These are phyloP conservation scores for Cenchrus purpureus DNA, from an alignment of 176 grass and related monocot genomes.

Conservation along the genomic window DNA sequence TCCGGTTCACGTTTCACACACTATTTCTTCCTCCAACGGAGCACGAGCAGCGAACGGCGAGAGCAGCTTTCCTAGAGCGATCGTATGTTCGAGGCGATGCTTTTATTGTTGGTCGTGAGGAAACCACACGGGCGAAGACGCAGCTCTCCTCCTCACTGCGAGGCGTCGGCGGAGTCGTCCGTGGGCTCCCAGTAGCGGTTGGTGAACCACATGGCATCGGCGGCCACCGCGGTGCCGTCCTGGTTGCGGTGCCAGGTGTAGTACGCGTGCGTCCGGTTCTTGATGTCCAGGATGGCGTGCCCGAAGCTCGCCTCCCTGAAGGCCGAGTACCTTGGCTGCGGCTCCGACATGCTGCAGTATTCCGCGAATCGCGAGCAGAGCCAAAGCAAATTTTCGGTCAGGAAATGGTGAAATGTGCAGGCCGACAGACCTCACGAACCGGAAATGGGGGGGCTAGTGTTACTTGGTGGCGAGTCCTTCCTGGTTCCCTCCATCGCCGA, in stretches of 20 bases:
- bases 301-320: constrained; percentile 97
- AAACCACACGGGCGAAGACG: not conserved
- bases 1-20: not conserved
- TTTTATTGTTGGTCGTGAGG: not conserved
- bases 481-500: constrained; percentile 84
- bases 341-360: constrained; percentile 70
- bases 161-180: constrained; percentile 50
- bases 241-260: constrained; percentile 92
- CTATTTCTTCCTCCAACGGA: not conserved
- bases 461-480: constrained; percentile 91
- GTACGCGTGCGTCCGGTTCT: constrained; percentile 89
- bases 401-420: not conserved
- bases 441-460: not conserved
- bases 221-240: constrained; percentile 63
- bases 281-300: constrained; percentile 90
- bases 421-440: not conserved
- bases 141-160: not conserved
- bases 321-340: constrained; percentile 91
- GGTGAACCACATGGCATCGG: constrained; percentile 81
- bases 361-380: too few species aligned
- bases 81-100: not conserved
- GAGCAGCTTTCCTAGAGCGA: too few species aligned
- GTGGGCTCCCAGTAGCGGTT: constrained; percentile 72
- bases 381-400: not conserved
- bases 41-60: not conserved